A percentile compares a stretch with the other conserved stretches of the same genome.
Conservation (phyloP, 257 asterid species). For the Parsonsia alboflavescens region DNA sequence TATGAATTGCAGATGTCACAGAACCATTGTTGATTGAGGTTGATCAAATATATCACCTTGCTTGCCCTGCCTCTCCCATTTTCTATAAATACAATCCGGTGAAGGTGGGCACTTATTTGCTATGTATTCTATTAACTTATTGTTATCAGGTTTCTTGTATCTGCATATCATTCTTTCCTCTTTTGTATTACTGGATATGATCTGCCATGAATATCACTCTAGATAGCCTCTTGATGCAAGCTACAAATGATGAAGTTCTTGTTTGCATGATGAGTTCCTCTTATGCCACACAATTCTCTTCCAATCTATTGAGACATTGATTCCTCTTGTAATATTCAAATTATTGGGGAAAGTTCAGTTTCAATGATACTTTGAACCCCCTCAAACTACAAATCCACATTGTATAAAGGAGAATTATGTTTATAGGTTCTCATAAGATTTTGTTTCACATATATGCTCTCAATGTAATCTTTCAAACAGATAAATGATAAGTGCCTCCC, state of each 20-base stretch:
- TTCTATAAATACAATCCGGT: slow-evolving; percentile 95
- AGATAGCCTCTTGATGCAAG: neutral
- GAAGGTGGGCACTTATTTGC: slow-evolving; percentile 41
- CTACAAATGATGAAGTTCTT: neutral
- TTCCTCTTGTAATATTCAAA: neutral
- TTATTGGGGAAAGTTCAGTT: neutral
- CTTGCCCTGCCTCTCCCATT: slow-evolving; percentile 96
- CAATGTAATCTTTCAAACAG: neutral
- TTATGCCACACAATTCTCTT: neutral
- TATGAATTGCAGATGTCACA: slow-evolving; percentile 58
- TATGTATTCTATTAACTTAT: neutral
- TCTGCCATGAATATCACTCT: neutral
- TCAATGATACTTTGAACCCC: neutral
- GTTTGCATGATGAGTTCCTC: neutral
- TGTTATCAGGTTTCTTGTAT: neutral
- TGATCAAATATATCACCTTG: slow-evolving; percentile 93
- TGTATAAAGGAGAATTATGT: neutral
- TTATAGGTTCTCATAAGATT: neutral
- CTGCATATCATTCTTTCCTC: neutral
- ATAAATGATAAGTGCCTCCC: neutral
- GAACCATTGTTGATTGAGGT: slow-evolving; percentile 82
- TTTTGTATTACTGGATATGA: neutral
- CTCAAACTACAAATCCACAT: neutral
- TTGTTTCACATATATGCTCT: neutral
- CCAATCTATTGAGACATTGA: neutral